Conservation (phyloP, 1,284 basidiomycete genomes). For the Chalciporus sp. region DNA sequence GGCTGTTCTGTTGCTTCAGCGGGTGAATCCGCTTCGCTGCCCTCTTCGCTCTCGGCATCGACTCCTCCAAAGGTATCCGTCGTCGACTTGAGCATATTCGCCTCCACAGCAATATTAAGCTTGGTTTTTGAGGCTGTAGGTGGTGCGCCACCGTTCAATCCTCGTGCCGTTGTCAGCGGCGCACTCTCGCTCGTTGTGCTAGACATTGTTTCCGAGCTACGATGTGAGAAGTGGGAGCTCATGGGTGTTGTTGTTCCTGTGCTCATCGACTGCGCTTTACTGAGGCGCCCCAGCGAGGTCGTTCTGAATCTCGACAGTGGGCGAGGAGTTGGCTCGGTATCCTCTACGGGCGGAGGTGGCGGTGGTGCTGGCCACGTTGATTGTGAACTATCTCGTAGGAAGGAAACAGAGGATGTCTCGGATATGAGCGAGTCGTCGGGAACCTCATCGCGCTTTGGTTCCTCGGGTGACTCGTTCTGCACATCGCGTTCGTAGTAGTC, state of each 20-base stretch:
- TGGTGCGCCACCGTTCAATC: constrained; percentile 10
- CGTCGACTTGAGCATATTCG: constrained; percentile 32
- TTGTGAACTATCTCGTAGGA: constrained; percentile 20
- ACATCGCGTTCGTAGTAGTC: neutral
- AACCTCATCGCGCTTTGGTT: constrained; percentile 14
- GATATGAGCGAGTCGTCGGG: constrained; percentile 18
- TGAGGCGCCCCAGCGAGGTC: constrained; percentile 31
- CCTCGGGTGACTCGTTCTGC: constrained; percentile 4
- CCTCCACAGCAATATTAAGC: constrained; percentile 25
- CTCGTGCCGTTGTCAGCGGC: constrained; percentile 19
- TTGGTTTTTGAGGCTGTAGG: constrained; percentile 12
- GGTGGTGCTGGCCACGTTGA: constrained; percentile 35
- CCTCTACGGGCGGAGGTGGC: constrained; percentile 31
- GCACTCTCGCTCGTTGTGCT: constrained; percentile 25
- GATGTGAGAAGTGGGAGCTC: constrained; percentile 24
- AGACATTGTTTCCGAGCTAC: constrained; percentile 29
- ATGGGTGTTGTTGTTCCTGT: constrained; percentile 19
- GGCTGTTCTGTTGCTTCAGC: constrained; percentile 37
- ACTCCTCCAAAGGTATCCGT: constrained; percentile 44
- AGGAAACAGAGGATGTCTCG: constrained; percentile 21
- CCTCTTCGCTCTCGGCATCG: constrained; percentile 20
- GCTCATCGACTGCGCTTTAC: constrained; percentile 23
- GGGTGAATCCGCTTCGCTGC: neutral
- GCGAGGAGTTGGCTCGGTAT: constrained; percentile 26
- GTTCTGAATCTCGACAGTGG: constrained; percentile 34